Evolutionary conservation across 192 early-diverging fungal genomes (phyloP).

Genomic region (Coemansia furcata): DNA sequence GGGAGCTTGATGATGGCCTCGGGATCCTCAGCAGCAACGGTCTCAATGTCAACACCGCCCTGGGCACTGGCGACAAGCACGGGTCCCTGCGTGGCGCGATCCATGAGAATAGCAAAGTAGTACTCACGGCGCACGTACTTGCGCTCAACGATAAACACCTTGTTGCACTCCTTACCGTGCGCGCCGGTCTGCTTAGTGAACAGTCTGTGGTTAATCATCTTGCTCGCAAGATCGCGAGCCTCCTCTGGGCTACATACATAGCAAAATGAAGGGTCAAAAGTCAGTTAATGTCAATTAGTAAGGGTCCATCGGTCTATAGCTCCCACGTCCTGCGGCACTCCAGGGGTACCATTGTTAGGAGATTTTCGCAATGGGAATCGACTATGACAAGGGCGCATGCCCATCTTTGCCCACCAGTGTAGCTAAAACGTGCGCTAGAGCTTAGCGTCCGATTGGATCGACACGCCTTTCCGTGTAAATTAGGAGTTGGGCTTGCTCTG

Average conservation of each 20-base stretch:
- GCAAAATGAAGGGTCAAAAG: slow-evolving; percentile 4
- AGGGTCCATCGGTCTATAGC: not conserved
- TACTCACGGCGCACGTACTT: slow-evolving; percentile 95
- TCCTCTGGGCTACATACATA: slow-evolving; percentile 68
- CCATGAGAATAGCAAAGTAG: slow-evolving; percentile 99
- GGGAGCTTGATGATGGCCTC: slow-evolving; percentile 93
- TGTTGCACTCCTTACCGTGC: slow-evolving; percentile 90
- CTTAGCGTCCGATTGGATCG: slow-evolving; percentile 2
- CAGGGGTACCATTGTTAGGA: not conserved
- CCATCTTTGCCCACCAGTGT: not conserved
- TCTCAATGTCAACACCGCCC: slow-evolving; percentile 98
- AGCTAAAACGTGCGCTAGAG: not conserved
- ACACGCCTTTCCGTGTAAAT: not conserved
- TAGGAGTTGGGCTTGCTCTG: not conserved
- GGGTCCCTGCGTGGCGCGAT: slow-evolving; percentile 91
- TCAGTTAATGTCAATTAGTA: slow-evolving; percentile 3
- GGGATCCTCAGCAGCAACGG: slow-evolving; percentile 90
- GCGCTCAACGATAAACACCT: slow-evolving; percentile 94
- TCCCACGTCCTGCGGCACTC: not conserved
- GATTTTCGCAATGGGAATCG: not conserved
- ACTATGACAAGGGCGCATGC: not conserved
- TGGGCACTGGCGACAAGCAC: slow-evolving; percentile 95
- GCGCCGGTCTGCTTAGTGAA: slow-evolving; percentile 99
- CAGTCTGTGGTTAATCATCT: slow-evolving; percentile 98
- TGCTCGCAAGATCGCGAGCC: slow-evolving; percentile 79